These are phyloP conservation scores for Azolla pinnata DNA, from an alignment of 75 land plant genomes.

Conservation along the genomic window DNA sequence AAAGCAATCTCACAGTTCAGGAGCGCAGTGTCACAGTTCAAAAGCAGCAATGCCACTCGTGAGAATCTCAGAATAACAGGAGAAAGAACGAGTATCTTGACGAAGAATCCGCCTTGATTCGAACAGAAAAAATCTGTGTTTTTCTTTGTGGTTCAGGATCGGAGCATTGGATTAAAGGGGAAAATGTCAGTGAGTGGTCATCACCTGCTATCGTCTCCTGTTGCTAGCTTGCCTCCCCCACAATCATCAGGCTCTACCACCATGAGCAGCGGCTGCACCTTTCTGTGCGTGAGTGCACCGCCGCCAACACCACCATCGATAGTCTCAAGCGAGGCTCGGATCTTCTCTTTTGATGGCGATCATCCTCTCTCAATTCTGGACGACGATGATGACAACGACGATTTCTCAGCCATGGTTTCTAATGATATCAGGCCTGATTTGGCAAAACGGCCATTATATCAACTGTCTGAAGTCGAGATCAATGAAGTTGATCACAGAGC, in stretches of 20 bases:
- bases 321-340: too few relatives aligned
- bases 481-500: not conserved
- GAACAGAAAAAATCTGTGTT: not conserved
- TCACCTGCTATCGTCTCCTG: not conserved
- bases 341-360: not conserved
- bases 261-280: not conserved
- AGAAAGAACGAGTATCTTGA: too few relatives aligned
- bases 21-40: too few relatives aligned
- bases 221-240: not conserved
- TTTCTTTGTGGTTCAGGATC: not conserved
- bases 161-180: too few relatives aligned
- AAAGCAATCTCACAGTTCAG: too few relatives aligned
- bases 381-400: not conserved
- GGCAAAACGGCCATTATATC: not conserved
- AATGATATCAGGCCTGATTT: not conserved
- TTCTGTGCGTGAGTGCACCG: not conserved
- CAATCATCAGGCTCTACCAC: not conserved
- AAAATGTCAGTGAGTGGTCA: not conserved
- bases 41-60: too few relatives aligned
- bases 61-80: too few relatives aligned
- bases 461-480: not conserved
- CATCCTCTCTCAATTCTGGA: slow-evolving; percentile 3
- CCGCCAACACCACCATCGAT: too few relatives aligned
- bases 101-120: not conserved
- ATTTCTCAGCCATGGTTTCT: not conserved